Conservation (phyloP, 176 grass and related monocot genomes). For the Guadua angustifolia region DNA sequence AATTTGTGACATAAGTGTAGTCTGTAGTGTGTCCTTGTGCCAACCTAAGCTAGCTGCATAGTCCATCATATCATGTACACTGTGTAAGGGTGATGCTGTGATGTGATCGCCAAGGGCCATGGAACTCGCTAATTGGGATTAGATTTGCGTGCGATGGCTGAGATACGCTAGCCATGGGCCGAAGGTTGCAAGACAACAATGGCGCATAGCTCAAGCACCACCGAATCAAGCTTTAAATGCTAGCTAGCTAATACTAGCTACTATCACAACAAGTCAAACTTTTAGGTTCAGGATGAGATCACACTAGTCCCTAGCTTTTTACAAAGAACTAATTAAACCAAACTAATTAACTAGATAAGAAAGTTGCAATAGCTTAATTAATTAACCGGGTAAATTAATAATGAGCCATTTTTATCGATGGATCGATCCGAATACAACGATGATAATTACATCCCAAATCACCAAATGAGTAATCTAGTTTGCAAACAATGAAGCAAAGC, state of each 20-base stretch:
- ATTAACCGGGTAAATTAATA: neutral
- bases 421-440: constrained; percentile 12
- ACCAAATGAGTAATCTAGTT: constrained; percentile 35
- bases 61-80: constrained; percentile 5
- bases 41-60: neutral
- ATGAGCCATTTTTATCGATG: constrained; percentile 2
- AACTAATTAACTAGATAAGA: constrained; percentile 2
- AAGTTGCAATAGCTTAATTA: constrained; percentile 3
- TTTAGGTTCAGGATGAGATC: constrained; percentile 51
- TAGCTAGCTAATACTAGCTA: constrained; percentile 31
- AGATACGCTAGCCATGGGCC: constrained; percentile 45
- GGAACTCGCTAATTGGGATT: constrained; percentile 11
- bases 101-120: constrained; percentile 37
- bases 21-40: neutral
- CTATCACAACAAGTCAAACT: constrained; percentile 42
- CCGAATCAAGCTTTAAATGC: constrained; percentile 39
- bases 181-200: neutral
- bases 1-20: constrained; percentile 12
- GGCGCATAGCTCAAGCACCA: neutral
- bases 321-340: constrained; percentile 25
- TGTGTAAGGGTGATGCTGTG: constrained; percentile 15
- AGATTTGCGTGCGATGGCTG: constrained; percentile 37
- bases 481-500: constrained; percentile 21
- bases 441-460: constrained; percentile 48
- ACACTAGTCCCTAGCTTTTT: neutral